Evolutionary conservation across 2,329 filamentous ascomycete genomes (phyloP).

Genomic region (Cordyceps sp.): DNA sequence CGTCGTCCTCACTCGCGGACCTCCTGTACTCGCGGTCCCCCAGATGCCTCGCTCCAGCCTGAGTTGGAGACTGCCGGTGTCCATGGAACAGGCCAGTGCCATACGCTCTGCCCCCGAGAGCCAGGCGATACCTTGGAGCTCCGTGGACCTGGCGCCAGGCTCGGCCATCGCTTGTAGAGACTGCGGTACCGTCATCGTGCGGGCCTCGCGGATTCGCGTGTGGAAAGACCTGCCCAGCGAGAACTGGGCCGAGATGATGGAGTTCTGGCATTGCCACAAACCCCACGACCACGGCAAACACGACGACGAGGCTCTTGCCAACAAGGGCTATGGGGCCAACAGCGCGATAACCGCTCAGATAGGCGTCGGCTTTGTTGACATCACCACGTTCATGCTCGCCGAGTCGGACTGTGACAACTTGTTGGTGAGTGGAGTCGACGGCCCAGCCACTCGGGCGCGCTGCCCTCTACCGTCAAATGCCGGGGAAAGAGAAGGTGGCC

Average conservation of each 20-base stretch:
- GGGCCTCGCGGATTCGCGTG: conserved; percentile 20
- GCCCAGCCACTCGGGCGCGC: conserved; percentile 2
- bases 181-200: conserved; percentile 22
- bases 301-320: conserved; percentile 30
- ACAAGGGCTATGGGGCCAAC: conserved; percentile 71
- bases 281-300: conserved; percentile 42
- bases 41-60: conserved; percentile 16
- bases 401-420: conserved; percentile 43
- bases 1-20: conserved; percentile 16
- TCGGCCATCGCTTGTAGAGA: conserved; percentile 25
- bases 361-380: conserved; percentile 63
- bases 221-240: conserved; percentile 96
- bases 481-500: conserved; percentile 46
- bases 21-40: conserved; percentile 19
- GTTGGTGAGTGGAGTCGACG: conserved; percentile 16
- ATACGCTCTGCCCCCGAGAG: conserved; percentile 15
- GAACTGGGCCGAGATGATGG: conserved; percentile 99
- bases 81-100: conserved; percentile 8
- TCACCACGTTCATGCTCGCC: conserved; percentile 57
- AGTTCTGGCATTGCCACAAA: conserved; percentile 99
- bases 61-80: conserved; percentile 38
- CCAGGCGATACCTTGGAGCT: conserved; percentile 37
- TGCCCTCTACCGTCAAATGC: conserved; percentile 1
- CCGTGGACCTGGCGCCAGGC: conserved; percentile 24
- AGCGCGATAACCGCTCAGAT: conserved; percentile 51